Base-by-base conservation (phyloP, 176 grass and related monocot species). In the Triticum turgidum region DNA sequence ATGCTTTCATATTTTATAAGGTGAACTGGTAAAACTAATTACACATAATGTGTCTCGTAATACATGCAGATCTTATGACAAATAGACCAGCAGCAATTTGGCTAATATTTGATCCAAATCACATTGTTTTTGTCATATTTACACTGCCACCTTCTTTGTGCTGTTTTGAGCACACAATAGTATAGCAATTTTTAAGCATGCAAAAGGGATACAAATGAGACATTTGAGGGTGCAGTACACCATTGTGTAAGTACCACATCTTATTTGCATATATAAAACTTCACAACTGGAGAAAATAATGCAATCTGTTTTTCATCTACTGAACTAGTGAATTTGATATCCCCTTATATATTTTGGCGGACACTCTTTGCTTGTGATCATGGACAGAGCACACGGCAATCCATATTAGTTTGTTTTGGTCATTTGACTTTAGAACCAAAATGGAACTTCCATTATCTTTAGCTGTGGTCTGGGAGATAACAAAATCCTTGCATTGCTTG, bases 401-500 rank as follows among this genome's bases (percentile, higher is more conserved):
- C 80, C 45, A 62, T 67, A 37, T 52, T 78, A 69, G 74, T 78
- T 69, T 86, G 27, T 5, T 58, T 80, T 20, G 61, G 6, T 78
- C 33, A n/a, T 82, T 64, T 70, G 72, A 65, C 64, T 59, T 2
- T 11, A 56, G 30, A 82, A 65, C 30, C 13, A 9, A 32, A 9
- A 32, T 72, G 47, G 3, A 81, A 70, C 35, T 82, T 71, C 22
- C 5, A 45, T 42, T n/a, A 33, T 79, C 47, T 34, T 76, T 85
- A 15, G 45, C 29, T 66, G 1, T 42, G 64, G 18, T 73, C 82
- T 82, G 33, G 64, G 64, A 86, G 42, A 85, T 8, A 70, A 6
- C 8, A 69, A 69, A 65, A 64, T 67, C 18, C 56, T 73, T 83
- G 64, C 73, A 76, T 84, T 87, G 61, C n/a, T 86, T 69, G 22